Evolutionary conservation across 805 yeast genomes (phyloP).

Genomic region (Wickerhamiella cacticola): DNA sequence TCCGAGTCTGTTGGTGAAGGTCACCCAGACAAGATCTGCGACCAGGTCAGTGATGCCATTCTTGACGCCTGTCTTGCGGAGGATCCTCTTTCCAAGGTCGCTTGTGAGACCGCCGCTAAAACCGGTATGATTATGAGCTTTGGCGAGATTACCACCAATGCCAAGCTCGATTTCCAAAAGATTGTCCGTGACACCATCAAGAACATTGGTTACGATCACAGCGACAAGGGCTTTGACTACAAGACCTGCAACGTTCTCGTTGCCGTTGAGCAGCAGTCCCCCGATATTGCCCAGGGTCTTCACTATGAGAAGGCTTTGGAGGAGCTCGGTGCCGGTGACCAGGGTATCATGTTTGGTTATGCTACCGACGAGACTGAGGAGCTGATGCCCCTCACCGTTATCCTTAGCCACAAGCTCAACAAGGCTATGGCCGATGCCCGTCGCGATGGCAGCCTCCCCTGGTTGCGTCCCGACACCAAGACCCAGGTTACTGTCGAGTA

Average conservation of each 20-base stretch:
- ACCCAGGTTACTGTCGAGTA: conserved; percentile 98
- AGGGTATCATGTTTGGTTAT: conserved; percentile 99
- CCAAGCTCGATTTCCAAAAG: conserved; percentile 90
- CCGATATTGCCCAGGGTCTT: conserved; percentile 98
- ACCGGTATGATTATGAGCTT: conserved; percentile 99
- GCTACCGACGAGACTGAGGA: conserved; percentile 99
- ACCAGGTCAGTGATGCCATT: conserved; percentile 97
- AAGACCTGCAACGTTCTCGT: conserved; percentile 98
- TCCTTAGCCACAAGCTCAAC: conserved; percentile 91
- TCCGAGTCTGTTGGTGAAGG: conserved; percentile 65
- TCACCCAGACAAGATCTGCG: conserved; percentile 55
- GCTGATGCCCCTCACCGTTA: conserved; percentile 86
- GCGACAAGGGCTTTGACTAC: conserved; percentile 96
- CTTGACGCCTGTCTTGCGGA: conserved; percentile 91
- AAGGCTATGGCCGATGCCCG: conserved; percentile 95
- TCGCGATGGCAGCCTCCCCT: conserved; percentile 84
- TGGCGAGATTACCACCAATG: conserved; percentile 98
- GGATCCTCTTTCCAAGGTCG: conserved; percentile 97
- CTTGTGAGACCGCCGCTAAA: conserved; percentile 98
- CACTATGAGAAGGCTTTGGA: conserved; percentile 91
- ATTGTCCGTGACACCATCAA: conserved; percentile 96
- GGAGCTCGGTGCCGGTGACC: conserved; percentile 99
- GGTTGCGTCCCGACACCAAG: conserved; percentile 99
- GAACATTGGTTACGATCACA: conserved; percentile 94
- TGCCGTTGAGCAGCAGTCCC: conserved; percentile 98